A percentile compares a stretch with the other conserved stretches of the same genome.
Evolutionary conservation across 129 eudicot genomes (phyloP).

Genomic region (Tanacetum coccineum): DNA sequence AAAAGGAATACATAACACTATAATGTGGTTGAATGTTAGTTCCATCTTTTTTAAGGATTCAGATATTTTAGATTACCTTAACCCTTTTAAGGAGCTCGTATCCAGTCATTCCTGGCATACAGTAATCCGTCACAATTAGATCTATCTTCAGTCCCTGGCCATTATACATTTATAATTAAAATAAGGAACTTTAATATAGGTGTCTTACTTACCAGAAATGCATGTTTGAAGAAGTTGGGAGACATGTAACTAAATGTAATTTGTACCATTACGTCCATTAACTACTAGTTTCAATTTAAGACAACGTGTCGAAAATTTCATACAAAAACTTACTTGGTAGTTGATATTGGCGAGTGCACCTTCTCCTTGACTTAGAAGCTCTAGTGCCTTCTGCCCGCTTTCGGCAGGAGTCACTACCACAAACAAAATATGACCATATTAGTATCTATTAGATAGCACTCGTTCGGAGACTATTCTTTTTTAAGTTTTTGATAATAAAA

Average conservation of each 20-base stretch:
- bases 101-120: constrained; percentile 91
- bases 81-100: constrained; percentile 71
- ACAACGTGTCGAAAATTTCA: too few species aligned
- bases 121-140: constrained; percentile 69
- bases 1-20: neutral
- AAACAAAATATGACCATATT: constrained; percentile 8
- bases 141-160: constrained; percentile 48
- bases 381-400: constrained; percentile 56
- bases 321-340: constrained; percentile 28
- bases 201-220: neutral
- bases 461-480: too few species aligned
- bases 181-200: neutral
- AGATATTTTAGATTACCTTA: constrained; percentile 42
- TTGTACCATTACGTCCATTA: neutral
- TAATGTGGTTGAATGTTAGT: neutral
- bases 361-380: constrained; percentile 48
- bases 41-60: neutral
- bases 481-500: too few species aligned
- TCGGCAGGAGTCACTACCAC: constrained; percentile 60
- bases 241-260: neutral
- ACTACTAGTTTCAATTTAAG: too few species aligned
- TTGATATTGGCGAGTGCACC: constrained; percentile 21
- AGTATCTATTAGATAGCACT: neutral
- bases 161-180: constrained; percentile 8
- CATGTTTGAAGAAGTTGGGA: neutral